Evolutionary conservation across 805 yeast species (phyloP).

Genomic region (Sugiyamaella smithiae): DNA sequence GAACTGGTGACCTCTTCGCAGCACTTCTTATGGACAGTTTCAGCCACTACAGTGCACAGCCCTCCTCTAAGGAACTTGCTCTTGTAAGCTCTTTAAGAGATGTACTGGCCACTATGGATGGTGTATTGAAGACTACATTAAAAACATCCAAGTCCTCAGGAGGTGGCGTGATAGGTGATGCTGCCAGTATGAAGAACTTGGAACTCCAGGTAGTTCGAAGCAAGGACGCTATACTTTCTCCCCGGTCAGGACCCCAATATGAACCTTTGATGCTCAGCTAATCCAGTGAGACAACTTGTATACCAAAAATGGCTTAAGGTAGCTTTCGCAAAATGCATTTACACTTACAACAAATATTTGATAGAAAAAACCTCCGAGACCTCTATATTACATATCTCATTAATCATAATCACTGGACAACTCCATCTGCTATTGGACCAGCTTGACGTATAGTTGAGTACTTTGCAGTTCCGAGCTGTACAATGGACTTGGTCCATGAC

Average conservation of each 20-base stretch:
- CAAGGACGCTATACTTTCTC: constrained; percentile 34
- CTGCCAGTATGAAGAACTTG: constrained; percentile 58
- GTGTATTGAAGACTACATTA: constrained; percentile 41
- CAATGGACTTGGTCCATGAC: constrained; percentile 11
- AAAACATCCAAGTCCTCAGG: constrained; percentile 18
- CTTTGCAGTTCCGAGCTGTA: constrained; percentile 7
- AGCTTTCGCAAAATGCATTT: no score
- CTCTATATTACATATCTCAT: constrained; percentile 1
- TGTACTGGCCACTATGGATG: constrained; percentile 41
- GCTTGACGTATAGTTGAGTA: not conserved
- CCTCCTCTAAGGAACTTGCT: constrained; percentile 16
- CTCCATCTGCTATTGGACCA: not conserved
- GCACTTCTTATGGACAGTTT: constrained; percentile 68
- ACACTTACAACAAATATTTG: not conserved
- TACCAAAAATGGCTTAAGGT: no score
- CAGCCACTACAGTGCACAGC: constrained; percentile 11
- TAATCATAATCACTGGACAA: not conserved
- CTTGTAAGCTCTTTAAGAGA: constrained; percentile 40
- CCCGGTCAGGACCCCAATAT: not conserved
- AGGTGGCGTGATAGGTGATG: constrained; percentile 41
- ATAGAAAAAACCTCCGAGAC: not conserved
- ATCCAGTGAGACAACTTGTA: not conserved
- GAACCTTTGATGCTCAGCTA: not conserved
- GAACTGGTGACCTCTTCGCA: constrained; percentile 90
- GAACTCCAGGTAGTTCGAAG: constrained; percentile 70